Conservation (phyloP, 352 stramenopile genomes). For the Blastocystis sp. region DNA sequence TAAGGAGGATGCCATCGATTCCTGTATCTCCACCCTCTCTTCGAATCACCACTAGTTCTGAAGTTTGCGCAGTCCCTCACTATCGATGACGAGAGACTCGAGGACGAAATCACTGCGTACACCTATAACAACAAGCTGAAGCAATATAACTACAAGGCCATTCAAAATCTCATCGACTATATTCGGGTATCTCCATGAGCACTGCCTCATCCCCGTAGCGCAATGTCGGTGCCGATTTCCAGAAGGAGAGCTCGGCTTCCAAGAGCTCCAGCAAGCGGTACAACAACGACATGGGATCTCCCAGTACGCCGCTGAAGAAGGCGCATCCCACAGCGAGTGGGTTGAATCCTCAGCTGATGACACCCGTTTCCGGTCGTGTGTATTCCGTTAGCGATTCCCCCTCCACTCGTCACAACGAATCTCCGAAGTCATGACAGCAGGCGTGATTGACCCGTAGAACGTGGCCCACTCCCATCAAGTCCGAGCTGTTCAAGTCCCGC, state of each 20-base stretch:
- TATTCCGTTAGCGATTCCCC: conserved; percentile 20
- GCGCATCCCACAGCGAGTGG: not conserved
- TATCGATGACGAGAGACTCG: not conserved
- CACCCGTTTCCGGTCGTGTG: conserved; percentile 3
- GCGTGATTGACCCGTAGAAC: not conserved
- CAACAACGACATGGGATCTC: not conserved
- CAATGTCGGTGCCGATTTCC: not conserved
- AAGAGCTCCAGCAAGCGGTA: not conserved
- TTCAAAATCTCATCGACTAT: conserved; percentile 16
- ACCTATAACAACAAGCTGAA: conserved; percentile 15
- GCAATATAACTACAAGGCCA: conserved; percentile 33
- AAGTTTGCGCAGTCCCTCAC: not conserved
- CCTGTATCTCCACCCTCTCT: not conserved
- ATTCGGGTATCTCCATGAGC: not conserved
- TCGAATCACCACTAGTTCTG: conserved; percentile 6
- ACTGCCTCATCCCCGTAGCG: not conserved
- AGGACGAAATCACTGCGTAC: conserved; percentile 31
- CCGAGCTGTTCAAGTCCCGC: conserved; percentile 15
- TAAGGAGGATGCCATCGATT: conserved; percentile 24
- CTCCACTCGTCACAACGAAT: conserved; percentile 35
- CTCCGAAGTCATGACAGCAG: not conserved
- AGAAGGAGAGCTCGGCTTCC: not conserved
- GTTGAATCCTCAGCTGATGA: not conserved
- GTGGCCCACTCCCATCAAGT: conserved; percentile 52
- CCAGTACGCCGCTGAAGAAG: conserved; percentile 39